These are phyloP conservation scores for Cladosporium cucumerinum DNA, from an alignment of 2,329 filamentous ascomycete genomes.

Conservation along the genomic window DNA sequence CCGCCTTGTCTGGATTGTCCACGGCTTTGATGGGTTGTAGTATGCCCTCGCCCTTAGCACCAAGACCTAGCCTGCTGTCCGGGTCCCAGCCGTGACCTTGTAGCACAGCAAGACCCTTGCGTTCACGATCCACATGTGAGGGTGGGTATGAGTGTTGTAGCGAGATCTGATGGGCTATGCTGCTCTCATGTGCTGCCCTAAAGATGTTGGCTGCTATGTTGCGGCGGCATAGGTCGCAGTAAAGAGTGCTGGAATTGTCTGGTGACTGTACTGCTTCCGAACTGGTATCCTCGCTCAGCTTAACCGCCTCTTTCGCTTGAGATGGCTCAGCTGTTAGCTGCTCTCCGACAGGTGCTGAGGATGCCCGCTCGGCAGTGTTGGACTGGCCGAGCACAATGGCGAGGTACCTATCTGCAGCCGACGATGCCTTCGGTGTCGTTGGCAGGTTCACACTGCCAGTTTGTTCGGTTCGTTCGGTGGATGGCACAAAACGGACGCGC, in stretches of 20 bases:
- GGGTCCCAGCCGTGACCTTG: slow-evolving; percentile 71
- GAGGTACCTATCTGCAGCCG: slow-evolving; percentile 59
- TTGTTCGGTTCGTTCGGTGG: slow-evolving; percentile 27
- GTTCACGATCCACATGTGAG: slow-evolving; percentile 65
- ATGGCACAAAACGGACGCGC: slow-evolving; percentile 58
- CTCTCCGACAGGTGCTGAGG: slow-evolving; percentile 5
- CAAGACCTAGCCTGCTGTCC: slow-evolving; percentile 68
- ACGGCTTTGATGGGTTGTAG: slow-evolving; percentile 70
- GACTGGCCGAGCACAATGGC: slow-evolving; percentile 56
- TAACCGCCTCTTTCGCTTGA: neutral
- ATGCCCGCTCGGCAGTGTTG: slow-evolving; percentile 13
- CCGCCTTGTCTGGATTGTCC: slow-evolving; percentile 70
- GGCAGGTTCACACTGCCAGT: slow-evolving; percentile 18
- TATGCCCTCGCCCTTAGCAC: slow-evolving; percentile 65
- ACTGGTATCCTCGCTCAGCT: neutral
- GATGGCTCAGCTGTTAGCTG: neutral
- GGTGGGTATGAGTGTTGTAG: slow-evolving; percentile 68
- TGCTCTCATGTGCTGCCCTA: slow-evolving; percentile 53
- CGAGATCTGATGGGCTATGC: slow-evolving; percentile 68
- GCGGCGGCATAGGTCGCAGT: slow-evolving; percentile 37
- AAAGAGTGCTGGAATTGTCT: neutral
- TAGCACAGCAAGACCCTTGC: slow-evolving; percentile 67
- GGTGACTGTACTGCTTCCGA: slow-evolving; percentile 4
- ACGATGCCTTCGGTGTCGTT: slow-evolving; percentile 14
- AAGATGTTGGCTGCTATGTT: slow-evolving; percentile 27